Evolutionary conservation across 345 rosid genomes (phyloP), one percentile per base, ranked within the genome.

Genomic region (Mangifera indica): DNA sequence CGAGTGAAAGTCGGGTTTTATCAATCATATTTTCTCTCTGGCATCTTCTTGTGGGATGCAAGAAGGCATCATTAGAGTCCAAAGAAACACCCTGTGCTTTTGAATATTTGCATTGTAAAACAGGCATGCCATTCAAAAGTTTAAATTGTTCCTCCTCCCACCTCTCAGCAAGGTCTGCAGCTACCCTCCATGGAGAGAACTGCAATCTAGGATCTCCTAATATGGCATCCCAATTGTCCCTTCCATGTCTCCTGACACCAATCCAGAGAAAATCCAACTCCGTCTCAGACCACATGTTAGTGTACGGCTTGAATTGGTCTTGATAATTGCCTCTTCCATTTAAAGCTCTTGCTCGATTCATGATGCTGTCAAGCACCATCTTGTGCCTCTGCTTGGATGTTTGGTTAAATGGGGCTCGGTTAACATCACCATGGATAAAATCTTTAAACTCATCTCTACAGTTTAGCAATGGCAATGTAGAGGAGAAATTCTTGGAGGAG

Each of bases 191-290:
- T 26, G 87, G 72, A 12, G 82, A 75, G 51, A 84, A 81, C 48
- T 60, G 79, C 57, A 84, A 74, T 61, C 82, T 80, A 1, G 82
- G 79, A 71, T 81, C 85, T 73, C 69, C 75, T 53, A 84, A 75
- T 78, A 81, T 76, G 45, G 82, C 75, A 59, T 73, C 76, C 87
- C 87, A 84, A n/a, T 81, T 84, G 67, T 73, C 78, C 69, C 83
- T 81, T 51, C 87, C 87, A 57, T 84, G 80, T 73, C 87, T 77
- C 66, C 85, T 75, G 76, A 84, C 85, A 9, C 87, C 87, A 58
- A 81, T 71, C 87, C 87, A 84, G 26, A 81, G 84, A 71, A 73
- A 80, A 79, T 81, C 87, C n/a, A 84, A 62, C 76, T 84, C 87
- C 76, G 81, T 82, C 60, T 84, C 87, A 20, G 85, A 84, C 87